Evolutionary conservation across 768 basidiomycete genomes (phyloP).

Genomic region (Lactarius psammicola): DNA sequence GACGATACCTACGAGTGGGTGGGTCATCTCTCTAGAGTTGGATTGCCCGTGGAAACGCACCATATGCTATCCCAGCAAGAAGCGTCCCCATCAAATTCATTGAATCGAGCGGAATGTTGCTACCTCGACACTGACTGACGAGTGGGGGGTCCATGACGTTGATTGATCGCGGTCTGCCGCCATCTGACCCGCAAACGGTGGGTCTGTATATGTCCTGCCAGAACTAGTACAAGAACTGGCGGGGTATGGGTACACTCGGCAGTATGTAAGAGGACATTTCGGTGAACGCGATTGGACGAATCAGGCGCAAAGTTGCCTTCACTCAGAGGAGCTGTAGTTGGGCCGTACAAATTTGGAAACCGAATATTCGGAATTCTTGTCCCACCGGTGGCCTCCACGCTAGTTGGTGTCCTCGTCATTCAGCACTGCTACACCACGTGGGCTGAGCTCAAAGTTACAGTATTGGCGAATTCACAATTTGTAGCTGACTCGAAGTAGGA

Average conservation of each 20-base stretch:
- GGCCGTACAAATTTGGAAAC: constrained; percentile 7
- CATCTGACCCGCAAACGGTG: neutral
- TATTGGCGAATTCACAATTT: neutral
- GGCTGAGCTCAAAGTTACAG: neutral
- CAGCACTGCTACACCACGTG: neutral
- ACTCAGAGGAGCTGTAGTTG: neutral
- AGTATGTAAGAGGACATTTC: neutral
- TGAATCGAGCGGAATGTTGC: constrained; percentile 12
- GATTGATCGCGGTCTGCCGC: neutral
- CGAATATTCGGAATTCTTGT: neutral
- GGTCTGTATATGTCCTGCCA: constrained; percentile 8
- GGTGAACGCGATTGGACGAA: neutral
- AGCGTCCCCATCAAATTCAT: constrained; percentile 31
- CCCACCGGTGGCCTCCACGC: neutral
- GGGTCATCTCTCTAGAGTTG: neutral
- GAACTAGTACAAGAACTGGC: constrained; percentile 26
- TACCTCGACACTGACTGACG: constrained; percentile 5
- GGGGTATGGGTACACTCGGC: neutral
- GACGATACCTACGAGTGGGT: constrained; percentile 27
- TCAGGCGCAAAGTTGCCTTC: no score
- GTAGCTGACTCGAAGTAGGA: neutral
- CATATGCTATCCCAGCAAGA: constrained; percentile 32
- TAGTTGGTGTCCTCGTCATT: constrained; percentile 12
- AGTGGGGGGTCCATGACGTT: constrained; percentile 10
- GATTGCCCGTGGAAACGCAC: constrained; percentile 21